Evolutionary conservation across 176 grass and related monocot species (phyloP).

Genomic region (Lolium rigidum): DNA sequence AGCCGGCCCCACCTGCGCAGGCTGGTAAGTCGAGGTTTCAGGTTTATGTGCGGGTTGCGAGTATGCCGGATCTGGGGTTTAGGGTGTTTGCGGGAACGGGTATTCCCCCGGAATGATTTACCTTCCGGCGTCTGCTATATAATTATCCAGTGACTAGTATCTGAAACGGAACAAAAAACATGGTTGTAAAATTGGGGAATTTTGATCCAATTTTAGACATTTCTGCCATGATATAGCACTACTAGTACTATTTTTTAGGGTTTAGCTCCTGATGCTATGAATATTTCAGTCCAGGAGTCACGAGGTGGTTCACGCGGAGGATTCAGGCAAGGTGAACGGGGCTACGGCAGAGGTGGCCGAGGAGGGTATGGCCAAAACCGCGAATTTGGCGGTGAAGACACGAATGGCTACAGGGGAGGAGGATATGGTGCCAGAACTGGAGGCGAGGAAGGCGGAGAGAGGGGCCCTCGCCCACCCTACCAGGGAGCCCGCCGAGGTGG

Average conservation of each 20-base stretch:
- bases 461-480: constrained; percentile 55
- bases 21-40: constrained; percentile 55
- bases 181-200: not conserved
- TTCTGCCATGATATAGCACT: not conserved
- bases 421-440: constrained; percentile 56
- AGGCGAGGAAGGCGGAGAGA: constrained; percentile 61
- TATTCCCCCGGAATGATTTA: not conserved
- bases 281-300: constrained; percentile 58
- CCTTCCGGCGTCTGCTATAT: not conserved
- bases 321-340: constrained; percentile 56
- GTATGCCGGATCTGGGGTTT: constrained; percentile 51
- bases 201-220: not conserved
- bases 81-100: not conserved
- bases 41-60: not conserved
- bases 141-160: not conserved
- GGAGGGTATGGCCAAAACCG: constrained; percentile 58
- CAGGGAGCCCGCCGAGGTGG: constrained; percentile 64
- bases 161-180: not conserved
- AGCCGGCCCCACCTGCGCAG: constrained; percentile 71
- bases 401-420: constrained; percentile 65
- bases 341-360: constrained; percentile 61
- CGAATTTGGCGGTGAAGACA: constrained; percentile 58
- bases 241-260: not conserved
- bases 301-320: constrained; percentile 60
- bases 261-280: not conserved